Base-by-base conservation (phyloP, 176 grass and related monocot species). In the Aegilops umbellulata region DNA sequence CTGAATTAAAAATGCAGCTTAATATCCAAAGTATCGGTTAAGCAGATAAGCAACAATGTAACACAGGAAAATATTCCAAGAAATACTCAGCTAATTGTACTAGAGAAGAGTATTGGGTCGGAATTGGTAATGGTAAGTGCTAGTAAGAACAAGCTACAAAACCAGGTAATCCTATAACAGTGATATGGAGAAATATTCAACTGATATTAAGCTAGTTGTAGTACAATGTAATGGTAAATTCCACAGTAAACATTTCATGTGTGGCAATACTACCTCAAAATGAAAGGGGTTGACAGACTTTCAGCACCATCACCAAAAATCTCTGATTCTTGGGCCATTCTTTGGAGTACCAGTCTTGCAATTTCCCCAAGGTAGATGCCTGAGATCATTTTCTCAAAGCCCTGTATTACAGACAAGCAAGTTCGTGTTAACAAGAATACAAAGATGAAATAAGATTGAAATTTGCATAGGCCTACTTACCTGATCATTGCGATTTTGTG, bases 371-470 rank as follows among this genome's bases (percentile, higher is more conserved):
- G 83, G 89, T 98, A 95, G 85, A 95, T 95, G 61, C 91, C 93
- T 30, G 96, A 98, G 73, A 98, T 95, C 93, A 98, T 91, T 98
- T 98, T 98, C 79, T 96, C 92, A 87, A 99, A 99, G 11, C 94
- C 94, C 97, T 99, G 68, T 60, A 77, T 72, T 64, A 68, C 20
- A 6, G 9, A 22, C 38, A 46, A 14, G 36, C 46, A 25, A 69
- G 49, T 62, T 69, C 35, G 14, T 20, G 38, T 42, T 25, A 36
- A 66, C 11, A 24, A 82, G 2, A 22, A 19, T 25, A 67, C 35
- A 49, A 53, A 69, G 30, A 80, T 65, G 27, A 0, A 22, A 17
- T 30, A 46, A 60, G 49, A 80, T 76, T 51, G 9, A 46, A 65
- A 82, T 13, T 65, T 39, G 49, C 11, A 6, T 53, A 76, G 58